Conservation (phyloP, 768 basidiomycete species). For the Tricholomella constricta region DNA sequence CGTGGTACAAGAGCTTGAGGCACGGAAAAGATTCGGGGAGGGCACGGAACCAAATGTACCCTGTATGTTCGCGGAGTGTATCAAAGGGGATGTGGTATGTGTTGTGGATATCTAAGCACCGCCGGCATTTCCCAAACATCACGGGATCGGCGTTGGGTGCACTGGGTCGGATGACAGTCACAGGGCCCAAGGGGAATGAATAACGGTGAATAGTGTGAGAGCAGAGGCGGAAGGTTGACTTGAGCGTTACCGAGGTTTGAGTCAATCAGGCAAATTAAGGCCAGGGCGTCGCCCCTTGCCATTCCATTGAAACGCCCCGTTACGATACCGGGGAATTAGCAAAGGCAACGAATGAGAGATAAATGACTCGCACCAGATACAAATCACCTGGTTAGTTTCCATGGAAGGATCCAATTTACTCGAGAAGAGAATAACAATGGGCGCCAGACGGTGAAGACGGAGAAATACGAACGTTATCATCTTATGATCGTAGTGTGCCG, state of each 20-base stretch:
- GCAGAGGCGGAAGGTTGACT: not conserved
- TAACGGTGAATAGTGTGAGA: not conserved
- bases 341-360: not conserved
- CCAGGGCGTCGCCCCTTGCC: not conserved
- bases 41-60: not conserved
- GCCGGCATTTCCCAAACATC: slow-evolving; percentile 7
- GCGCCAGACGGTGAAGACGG: slow-evolving; percentile 10
- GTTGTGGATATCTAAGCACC: not conserved
- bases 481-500: not conserved
- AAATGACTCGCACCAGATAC: not conserved
- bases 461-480: not conserved
- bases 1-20: not conserved
- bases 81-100: not conserved
- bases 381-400: not conserved
- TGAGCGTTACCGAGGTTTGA: slow-evolving; percentile 4
- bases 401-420: not conserved
- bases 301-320: not conserved
- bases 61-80: not conserved
- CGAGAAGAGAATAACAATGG: not conserved
- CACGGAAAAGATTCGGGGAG: not conserved
- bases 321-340: slow-evolving; percentile 3
- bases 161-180: slow-evolving; percentile 4
- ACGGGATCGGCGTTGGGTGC: not conserved
- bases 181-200: not conserved
- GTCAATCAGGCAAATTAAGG: not conserved